Conservation (phyloP, 177 flowering plant genomes). For the Tripterygium wilfordii region DNA sequence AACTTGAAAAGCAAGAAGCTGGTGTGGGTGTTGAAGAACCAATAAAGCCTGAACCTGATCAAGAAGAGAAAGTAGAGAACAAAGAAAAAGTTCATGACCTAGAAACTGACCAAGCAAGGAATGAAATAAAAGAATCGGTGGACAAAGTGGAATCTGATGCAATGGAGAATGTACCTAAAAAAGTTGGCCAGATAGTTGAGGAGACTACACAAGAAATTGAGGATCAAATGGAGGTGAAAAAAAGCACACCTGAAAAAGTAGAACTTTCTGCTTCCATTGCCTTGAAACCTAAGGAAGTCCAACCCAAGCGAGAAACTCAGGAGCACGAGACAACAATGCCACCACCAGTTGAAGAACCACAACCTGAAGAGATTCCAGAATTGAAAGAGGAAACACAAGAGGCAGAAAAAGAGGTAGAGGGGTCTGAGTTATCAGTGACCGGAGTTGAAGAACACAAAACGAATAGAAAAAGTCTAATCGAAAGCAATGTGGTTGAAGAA, state of each 20-base stretch:
- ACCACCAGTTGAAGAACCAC: constrained; percentile 4
- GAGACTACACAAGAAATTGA: neutral
- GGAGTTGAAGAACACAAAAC: too few relatives aligned
- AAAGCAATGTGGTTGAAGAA: too few relatives aligned
- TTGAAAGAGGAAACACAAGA: neutral
- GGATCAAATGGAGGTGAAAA: neutral
- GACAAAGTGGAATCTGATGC: neutral
- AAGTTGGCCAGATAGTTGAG: neutral
- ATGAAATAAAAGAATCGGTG: too few relatives aligned
- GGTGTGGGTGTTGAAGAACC: too few relatives aligned
- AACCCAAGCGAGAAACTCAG: neutral
- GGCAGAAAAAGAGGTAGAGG: neutral
- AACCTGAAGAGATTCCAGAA: constrained; percentile 3
- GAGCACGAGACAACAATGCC: neutral
- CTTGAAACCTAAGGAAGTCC: neutral
- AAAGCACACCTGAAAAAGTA: neutral
- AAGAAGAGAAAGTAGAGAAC: too few relatives aligned
- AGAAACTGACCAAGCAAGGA: too few relatives aligned
- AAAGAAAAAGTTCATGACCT: too few relatives aligned
- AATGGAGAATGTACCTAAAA: neutral
- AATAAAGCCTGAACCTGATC: too few relatives aligned
- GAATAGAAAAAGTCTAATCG: too few relatives aligned
- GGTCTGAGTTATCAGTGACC: too few relatives aligned
- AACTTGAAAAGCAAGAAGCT: too few relatives aligned
- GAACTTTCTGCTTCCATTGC: neutral